Evolutionary conservation across 2,329 filamentous ascomycete genomes (phyloP).

Genomic region (Colletotrichum sp.): DNA sequence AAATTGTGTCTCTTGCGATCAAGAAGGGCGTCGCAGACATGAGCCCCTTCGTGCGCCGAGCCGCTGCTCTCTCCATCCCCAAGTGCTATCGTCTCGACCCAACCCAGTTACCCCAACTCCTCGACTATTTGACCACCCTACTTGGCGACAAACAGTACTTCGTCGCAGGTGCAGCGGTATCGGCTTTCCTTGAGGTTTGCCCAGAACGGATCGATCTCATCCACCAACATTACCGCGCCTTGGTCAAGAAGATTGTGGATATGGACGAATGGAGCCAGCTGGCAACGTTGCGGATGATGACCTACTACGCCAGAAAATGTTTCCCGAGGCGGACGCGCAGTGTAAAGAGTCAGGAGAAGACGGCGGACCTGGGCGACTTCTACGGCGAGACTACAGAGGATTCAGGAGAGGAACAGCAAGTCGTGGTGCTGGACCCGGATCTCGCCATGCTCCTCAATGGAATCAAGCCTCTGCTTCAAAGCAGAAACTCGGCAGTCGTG

Average conservation of each 20-base stretch:
- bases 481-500: conserved; percentile 91
- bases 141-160: conserved; percentile 94
- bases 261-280: conserved; percentile 99
- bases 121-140: conserved; percentile 80
- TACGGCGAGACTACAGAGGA: conserved; percentile 71
- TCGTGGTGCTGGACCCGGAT: conserved; percentile 77
- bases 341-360: conserved; percentile 47
- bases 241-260: conserved; percentile 91
- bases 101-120: conserved; percentile 80
- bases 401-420: conserved; percentile 52
- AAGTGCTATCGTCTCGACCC: conserved; percentile 96
- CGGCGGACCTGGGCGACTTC: conserved; percentile 70
- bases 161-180: conserved; percentile 92
- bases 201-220: conserved; percentile 87
- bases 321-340: conserved; percentile 76
- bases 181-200: conserved; percentile 87
- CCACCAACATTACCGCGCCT: conserved; percentile 84
- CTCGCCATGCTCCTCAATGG: conserved; percentile 80
- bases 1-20: conserved; percentile 95
- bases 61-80: conserved; percentile 90
- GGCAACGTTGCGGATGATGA: conserved; percentile 81
- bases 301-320: conserved; percentile 82
- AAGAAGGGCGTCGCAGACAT: conserved; percentile 94
- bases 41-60: conserved; percentile 91
- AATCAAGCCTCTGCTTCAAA: conserved; percentile 86